Conservation (phyloP, 225 moss, liverwort and hornwort species). For the Rhytidiadelphus loreus region DNA sequence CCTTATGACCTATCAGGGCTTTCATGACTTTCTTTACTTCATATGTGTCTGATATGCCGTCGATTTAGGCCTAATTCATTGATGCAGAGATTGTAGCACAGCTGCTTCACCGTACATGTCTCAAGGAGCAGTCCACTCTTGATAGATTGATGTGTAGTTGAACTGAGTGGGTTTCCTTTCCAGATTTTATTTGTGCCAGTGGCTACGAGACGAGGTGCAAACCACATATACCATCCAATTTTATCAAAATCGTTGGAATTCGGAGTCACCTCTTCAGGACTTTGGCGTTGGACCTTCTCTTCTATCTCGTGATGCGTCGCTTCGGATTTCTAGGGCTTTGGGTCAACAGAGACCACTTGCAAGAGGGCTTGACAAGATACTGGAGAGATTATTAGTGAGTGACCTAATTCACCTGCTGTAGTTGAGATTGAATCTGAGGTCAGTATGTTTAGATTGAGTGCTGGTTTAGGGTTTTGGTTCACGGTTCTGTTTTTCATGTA, state of each 20-base stretch:
- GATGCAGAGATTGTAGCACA: not conserved
- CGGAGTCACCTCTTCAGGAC: conserved; percentile 61
- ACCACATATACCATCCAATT: conserved; percentile 51
- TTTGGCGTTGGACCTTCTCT: conserved; percentile 61
- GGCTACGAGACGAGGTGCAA: conserved; percentile 83
- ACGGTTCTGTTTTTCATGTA: not conserved
- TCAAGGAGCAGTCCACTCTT: not conserved
- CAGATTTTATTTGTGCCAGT: conserved; percentile 96
- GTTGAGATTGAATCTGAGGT: not conserved
- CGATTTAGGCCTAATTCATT: not conserved
- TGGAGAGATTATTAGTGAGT: conserved; percentile 78
- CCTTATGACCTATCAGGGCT: not conserved
- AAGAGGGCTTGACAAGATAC: conserved; percentile 79
- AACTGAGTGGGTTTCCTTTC: not conserved
- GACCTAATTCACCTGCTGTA: not conserved
- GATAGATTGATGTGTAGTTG: not conserved
- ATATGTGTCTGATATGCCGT: not conserved
- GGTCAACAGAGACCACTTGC: conserved; percentile 95
- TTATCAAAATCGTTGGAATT: conserved; percentile 54
- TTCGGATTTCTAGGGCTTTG: conserved; percentile 63
- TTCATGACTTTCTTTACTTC: not conserved
- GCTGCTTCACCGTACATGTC: not conserved
- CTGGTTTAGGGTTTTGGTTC: not conserved
- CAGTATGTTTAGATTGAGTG: not conserved
- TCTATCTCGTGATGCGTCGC: conserved; percentile 55